Percentiles rank a stretch among this genome's conserved stretches.
Evolutionary conservation across 2,329 filamentous ascomycete genomes (phyloP).

Genomic region (Xylariaceae sp.): DNA sequence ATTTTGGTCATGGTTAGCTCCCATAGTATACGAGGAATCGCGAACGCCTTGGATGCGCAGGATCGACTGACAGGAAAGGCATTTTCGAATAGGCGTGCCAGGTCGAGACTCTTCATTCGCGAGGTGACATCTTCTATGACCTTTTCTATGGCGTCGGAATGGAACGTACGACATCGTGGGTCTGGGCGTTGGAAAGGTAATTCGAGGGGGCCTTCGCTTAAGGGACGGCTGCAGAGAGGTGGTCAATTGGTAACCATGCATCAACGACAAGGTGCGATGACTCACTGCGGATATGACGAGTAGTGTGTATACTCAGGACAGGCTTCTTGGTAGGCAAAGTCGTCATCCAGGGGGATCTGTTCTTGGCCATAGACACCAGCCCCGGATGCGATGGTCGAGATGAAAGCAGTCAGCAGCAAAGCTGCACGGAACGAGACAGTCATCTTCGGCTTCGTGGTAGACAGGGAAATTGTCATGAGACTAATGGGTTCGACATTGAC

Average conservation of each 20-base stretch:
- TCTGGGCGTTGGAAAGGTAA: constrained; percentile 86
- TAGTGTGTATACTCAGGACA: constrained; percentile 64
- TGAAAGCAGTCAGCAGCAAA: constrained; percentile 14
- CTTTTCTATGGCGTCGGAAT: constrained; percentile 78
- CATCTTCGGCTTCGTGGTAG: neutral
- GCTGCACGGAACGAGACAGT: constrained; percentile 1
- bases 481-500: no score
- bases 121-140: constrained; percentile 80
- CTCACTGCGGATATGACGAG: constrained; percentile 55
- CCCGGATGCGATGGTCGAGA: constrained; percentile 7
- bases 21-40: constrained; percentile 1
- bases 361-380: constrained; percentile 21
- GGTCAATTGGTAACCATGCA: constrained; percentile 4
- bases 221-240: constrained; percentile 56
- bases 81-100: constrained; percentile 92
- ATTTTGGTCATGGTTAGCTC: constrained; percentile 10
- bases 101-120: constrained; percentile 77
- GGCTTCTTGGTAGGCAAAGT: constrained; percentile 35
- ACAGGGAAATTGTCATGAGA: no score
- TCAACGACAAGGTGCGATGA: constrained; percentile 5
- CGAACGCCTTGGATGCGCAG: neutral
- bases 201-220: constrained; percentile 71
- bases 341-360: constrained; percentile 28
- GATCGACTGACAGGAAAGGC: constrained; percentile 61
- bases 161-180: constrained; percentile 80